phyloP scores from a whole-genome alignment of 164 flowering plant species.

The Berberis vulgaris region DNA sequence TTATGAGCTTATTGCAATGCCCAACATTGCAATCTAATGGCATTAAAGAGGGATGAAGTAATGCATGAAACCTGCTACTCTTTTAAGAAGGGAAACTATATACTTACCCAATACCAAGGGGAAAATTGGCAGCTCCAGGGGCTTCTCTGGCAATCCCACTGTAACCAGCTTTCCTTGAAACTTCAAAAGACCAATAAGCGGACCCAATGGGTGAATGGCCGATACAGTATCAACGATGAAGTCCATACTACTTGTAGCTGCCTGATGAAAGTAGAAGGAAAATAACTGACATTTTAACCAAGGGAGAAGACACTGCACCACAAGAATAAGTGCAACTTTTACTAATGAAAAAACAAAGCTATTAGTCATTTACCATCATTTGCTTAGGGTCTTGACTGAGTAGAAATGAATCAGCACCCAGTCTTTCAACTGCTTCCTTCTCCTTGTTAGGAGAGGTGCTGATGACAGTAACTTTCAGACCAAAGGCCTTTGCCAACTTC shows the following conservation, averaged over 20 bases:
- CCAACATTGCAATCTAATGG: no score
- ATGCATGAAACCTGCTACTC: no score
- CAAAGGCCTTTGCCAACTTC: slow-evolving; percentile 43
- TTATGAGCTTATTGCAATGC: no score
- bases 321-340: background rate
- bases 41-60: no score
- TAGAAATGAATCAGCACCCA: slow-evolving; percentile 41
- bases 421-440: slow-evolving; percentile 31
- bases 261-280: slow-evolving; percentile 10
- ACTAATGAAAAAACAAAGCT: background rate
- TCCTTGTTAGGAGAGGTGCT: slow-evolving; percentile 35
- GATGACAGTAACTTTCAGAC: slow-evolving; percentile 33
- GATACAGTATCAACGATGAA: slow-evolving; percentile 48
- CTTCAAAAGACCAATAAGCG: slow-evolving; percentile 33
- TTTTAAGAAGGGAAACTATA: background rate
- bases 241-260: slow-evolving; percentile 36
- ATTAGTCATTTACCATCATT: slow-evolving; percentile 25
- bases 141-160: slow-evolving; percentile 40
- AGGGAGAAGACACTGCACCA: background rate
- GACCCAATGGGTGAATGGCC: slow-evolving; percentile 30
- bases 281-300: background rate
- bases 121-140: slow-evolving; percentile 35
- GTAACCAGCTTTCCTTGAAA: slow-evolving; percentile 38
- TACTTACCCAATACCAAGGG: slow-evolving; percentile 34
- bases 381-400: slow-evolving; percentile 28